These are phyloP conservation scores for Phytophthora litchii DNA, from an alignment of 352 stramenopile genomes.

Conservation along the genomic window DNA sequence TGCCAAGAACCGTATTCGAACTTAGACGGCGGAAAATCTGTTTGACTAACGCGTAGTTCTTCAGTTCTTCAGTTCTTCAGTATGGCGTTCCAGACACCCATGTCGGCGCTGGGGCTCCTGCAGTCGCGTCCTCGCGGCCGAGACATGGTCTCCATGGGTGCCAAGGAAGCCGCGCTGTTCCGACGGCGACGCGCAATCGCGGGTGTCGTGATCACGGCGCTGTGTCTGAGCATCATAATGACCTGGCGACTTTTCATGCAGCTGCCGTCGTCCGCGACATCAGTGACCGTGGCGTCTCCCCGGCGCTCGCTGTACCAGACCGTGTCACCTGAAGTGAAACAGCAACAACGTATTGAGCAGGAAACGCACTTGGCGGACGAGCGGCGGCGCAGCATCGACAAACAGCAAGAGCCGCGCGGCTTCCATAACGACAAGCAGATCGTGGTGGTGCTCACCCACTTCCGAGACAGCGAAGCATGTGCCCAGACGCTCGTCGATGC, in stretches of 20 bases:
- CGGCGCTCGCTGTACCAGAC: constrained; percentile 35
- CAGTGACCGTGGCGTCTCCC: constrained; percentile 20
- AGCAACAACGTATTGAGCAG: constrained; percentile 21
- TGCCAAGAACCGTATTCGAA: no score
- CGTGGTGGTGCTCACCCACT: constrained; percentile 76
- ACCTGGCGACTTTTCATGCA: constrained; percentile 48
- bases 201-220: constrained; percentile 29
- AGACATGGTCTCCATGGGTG: constrained; percentile 3
- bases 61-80: no score
- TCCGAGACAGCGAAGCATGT: constrained; percentile 60
- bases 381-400: constrained; percentile 8
- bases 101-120: constrained; percentile 57
- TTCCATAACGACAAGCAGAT: constrained; percentile 78
- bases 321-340: constrained; percentile 19
- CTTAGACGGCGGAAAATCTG: no score
- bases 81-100: constrained; percentile 61
- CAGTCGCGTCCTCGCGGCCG: constrained; percentile 39
- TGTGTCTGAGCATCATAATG: constrained; percentile 46
- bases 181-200: constrained; percentile 22
- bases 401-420: constrained; percentile 25
- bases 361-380: constrained; percentile 27
- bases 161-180: constrained; percentile 27
- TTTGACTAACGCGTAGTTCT: no score
- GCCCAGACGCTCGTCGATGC: constrained; percentile 59
- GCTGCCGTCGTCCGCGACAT: constrained; percentile 29